phyloP scores from a whole-genome alignment of 2,329 filamentous ascomycete species.

The Diaporthe sp. region DNA sequence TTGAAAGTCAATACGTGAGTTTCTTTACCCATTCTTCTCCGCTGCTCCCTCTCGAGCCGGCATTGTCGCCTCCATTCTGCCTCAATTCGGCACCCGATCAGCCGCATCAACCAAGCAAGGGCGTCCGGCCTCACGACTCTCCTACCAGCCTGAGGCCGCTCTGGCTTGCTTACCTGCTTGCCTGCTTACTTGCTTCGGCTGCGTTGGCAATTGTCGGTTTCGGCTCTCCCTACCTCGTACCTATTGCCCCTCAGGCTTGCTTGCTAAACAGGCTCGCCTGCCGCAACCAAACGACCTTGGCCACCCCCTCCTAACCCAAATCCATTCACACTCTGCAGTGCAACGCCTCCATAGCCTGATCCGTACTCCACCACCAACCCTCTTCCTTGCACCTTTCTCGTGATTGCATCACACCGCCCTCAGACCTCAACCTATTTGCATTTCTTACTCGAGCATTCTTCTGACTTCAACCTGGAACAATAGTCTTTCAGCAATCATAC shows the following conservation, averaged over 20 bases:
- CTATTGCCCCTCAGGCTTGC: conserved; percentile 1
- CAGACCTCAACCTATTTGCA: not conserved
- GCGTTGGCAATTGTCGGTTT: conserved; percentile 8
- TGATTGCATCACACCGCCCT: conserved; percentile 40
- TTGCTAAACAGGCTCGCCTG: conserved; percentile 17
- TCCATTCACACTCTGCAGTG: conserved; percentile 6
- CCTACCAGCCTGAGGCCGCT: not conserved
- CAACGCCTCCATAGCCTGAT: conserved; percentile 26
- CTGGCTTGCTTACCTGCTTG: not conserved
- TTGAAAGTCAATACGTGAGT: conserved; percentile 35
- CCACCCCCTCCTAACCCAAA: conserved; percentile 2
- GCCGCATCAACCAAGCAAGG: conserved; percentile 14
- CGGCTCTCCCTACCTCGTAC: conserved; percentile 4
- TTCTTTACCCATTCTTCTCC: not conserved
- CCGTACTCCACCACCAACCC: conserved; percentile 15
- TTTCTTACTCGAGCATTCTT: not conserved
- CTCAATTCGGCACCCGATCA: conserved; percentile 3
- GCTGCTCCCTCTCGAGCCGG: too few relatives aligned
- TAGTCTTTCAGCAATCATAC: conserved; percentile 10
- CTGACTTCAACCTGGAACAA: conserved; percentile 19
- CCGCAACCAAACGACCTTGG: conserved; percentile 6
- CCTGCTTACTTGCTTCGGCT: conserved; percentile 15
- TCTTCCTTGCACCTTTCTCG: conserved; percentile 14
- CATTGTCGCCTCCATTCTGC: not conserved
- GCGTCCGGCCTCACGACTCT: conserved; percentile 10